Evolutionary conservation across 768 basidiomycete species (phyloP).

Genomic region (Suillus alpinus): DNA sequence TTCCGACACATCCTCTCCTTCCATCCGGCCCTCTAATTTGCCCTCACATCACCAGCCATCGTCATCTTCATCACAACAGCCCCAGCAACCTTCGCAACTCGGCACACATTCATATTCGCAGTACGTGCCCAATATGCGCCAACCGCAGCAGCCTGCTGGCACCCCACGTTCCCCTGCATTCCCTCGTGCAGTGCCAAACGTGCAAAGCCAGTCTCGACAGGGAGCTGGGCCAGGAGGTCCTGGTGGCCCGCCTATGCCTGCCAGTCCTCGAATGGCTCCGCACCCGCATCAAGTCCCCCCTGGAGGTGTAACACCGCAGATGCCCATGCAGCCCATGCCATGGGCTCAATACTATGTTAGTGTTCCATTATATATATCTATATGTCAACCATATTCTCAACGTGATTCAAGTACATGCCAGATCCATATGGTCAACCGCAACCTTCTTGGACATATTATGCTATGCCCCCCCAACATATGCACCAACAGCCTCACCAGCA

Average conservation of each 20-base stretch:
- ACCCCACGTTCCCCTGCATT: slow-evolving; percentile 69
- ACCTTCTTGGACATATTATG: slow-evolving; percentile 34
- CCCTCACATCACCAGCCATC: slow-evolving; percentile 46
- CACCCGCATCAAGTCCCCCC: slow-evolving; percentile 55
- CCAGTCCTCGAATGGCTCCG: slow-evolving; percentile 66
- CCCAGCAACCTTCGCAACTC: slow-evolving; percentile 38
- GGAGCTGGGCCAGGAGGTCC: slow-evolving; percentile 49
- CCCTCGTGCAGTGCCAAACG: slow-evolving; percentile 58
- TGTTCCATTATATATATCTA: slow-evolving; percentile 13
- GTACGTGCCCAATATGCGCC: slow-evolving; percentile 51
- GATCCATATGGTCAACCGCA: slow-evolving; percentile 45
- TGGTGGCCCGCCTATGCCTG: slow-evolving; percentile 47
- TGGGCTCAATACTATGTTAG: slow-evolving; percentile 61
- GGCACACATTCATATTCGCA: slow-evolving; percentile 43
- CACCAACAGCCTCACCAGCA: slow-evolving; percentile 45
- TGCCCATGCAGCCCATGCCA: slow-evolving; percentile 37
- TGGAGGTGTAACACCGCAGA: slow-evolving; percentile 46
- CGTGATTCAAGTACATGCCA: slow-evolving; percentile 33
- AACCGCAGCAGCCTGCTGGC: slow-evolving; percentile 39
- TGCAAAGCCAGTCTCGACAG: slow-evolving; percentile 44
- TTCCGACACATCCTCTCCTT: slow-evolving; percentile 58
- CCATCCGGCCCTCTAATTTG: slow-evolving; percentile 50
- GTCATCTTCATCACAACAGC: slow-evolving; percentile 27
- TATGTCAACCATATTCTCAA: slow-evolving; percentile 4
- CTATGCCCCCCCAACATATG: slow-evolving; percentile 27